Evolutionary conservation across 257 asterid genomes (phyloP), one percentile per base, ranked within the genome.

Genomic region (Ballota nigra): DNA sequence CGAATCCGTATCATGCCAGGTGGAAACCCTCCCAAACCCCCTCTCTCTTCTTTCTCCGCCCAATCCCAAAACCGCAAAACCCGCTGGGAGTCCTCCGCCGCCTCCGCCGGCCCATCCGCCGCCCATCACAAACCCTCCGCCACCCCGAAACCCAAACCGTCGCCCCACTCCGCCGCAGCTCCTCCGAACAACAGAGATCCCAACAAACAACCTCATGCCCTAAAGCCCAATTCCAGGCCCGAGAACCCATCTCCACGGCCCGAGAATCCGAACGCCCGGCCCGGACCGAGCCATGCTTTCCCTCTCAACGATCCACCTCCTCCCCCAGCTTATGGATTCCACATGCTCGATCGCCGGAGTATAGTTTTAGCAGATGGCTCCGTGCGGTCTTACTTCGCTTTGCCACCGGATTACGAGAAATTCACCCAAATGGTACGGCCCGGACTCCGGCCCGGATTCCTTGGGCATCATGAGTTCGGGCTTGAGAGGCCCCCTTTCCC

Each of bases 261-360:
- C 12, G 86, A 70, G 40, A 72, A 72, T 19, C 86, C 73, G 22
- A 81, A 60, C 66, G 40, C 72, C 60, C 28, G 38, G 19, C 34
- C 78, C 77, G 84, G 76, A 7, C 79, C 76, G 19, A 70, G 78
- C 9, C 79, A 83, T 60, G 20, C 20, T 64, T 82, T 83, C 60
- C 97, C 89, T 41, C 75, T 85, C 77, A 81, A 53, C 74, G 96
- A 89, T 71, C 98, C 87, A 4, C 93, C 97, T 0, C 98, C 96
- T n/a, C 89, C 92, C 10, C 96, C 97, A 7, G 74, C 97, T 4
- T 95, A 95, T 68, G 98, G 96, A 13, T 88, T 92, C 77, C 99
- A 91, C 80, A 84, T 88, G 96, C 97, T 95, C 52, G 96, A 95
- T 0, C 98, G 98, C 64, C 87, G 98, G 23, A 85, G 81, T 13